Base-by-base conservation (phyloP, 2,329 filamentous ascomycete species). In the Coleophoma cylindrospora region DNA sequence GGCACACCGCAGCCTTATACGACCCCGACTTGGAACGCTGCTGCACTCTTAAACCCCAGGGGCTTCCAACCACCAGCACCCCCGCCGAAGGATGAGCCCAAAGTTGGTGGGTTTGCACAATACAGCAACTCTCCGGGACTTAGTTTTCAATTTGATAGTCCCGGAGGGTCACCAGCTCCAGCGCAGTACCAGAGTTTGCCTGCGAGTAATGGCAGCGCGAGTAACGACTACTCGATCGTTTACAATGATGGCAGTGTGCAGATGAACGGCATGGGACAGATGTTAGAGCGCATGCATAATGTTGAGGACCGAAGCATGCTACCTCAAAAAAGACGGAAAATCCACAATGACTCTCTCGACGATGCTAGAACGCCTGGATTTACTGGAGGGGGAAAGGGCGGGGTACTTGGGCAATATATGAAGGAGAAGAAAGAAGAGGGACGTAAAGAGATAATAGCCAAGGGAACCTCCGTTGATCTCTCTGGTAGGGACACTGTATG, bases 231-330 rank as follows among this genome's bases (percentile, higher is more conserved):
- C 19, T 27, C 8, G 32, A 22, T 3, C 22, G 32, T n/a, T 8
- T 32, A 11, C 21, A 44, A 27, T 15, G 32, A 32, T 27, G 27
- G 15, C 15, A 13, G 4, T n/a, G 32, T 13, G 33, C 34, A 34
- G 50, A 49, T 45, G 14, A 44, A 34, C 10, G 79, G 80, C 22
- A 76, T 81, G 57, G 74, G 77, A 10, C 70, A 70, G 49, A 81
- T 91, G 70, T 81, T 95, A 43, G 89, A 95, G 66, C 79, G 82
- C 33, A 75, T 91, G 64, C 89, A 91, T 64, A 84, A 86, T 57
- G 80, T 95, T 13, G 79, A 88, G 57, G 77, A 85, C 47, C 86
- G 91, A 22, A 72, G 74, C 66, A 62, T 73, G 32, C 74, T 77
- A 3, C 81, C 87, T 17, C 71, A 75, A 27, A 92, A 92, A 69